Evolutionary conservation across 371 early-diverging fungal species (phyloP).

Genomic region (Nosema muscidifuracis): DNA sequence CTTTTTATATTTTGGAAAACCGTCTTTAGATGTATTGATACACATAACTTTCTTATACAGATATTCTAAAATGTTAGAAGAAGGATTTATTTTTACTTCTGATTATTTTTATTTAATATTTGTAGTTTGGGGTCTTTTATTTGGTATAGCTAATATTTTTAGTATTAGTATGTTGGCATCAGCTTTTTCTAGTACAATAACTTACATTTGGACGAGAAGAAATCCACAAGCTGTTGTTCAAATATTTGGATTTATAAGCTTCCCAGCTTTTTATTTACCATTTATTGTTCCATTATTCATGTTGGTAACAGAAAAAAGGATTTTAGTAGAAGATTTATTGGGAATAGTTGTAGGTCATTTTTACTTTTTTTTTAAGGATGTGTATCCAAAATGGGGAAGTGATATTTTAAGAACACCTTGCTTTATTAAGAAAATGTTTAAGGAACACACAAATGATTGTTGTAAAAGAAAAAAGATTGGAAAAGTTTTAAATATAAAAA

Average conservation of each 20-base stretch:
- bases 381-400: conserved; percentile 54
- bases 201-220: conserved; percentile 63
- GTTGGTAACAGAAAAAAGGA: conserved; percentile 43
- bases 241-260: conserved; percentile 58
- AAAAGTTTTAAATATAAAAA: conserved; percentile 3
- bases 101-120: conserved; percentile 61
- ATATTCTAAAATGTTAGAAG: conserved; percentile 63
- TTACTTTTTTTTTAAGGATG: conserved; percentile 59
- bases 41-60: conserved; percentile 62
- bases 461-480: conserved; percentile 10
- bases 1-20: conserved; percentile 61
- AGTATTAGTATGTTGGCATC: conserved; percentile 51
- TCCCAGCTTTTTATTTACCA: conserved; percentile 63
- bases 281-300: conserved; percentile 61
- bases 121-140: conserved; percentile 37
- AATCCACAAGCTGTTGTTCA: conserved; percentile 62
- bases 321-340: conserved; percentile 57
- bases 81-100: conserved; percentile 48
- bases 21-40: conserved; percentile 55
- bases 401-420: conserved; percentile 60
- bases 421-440: conserved; percentile 55
- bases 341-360: conserved; percentile 63
- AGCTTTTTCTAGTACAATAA: conserved; percentile 59
- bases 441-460: conserved; percentile 35
- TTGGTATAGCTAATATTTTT: conserved; percentile 34